Percentiles rank a stretch among this genome's conserved stretches.
phyloP scores from a whole-genome alignment of 2,329 filamentous ascomycete species.

The Aspergillus luchuensis region DNA sequence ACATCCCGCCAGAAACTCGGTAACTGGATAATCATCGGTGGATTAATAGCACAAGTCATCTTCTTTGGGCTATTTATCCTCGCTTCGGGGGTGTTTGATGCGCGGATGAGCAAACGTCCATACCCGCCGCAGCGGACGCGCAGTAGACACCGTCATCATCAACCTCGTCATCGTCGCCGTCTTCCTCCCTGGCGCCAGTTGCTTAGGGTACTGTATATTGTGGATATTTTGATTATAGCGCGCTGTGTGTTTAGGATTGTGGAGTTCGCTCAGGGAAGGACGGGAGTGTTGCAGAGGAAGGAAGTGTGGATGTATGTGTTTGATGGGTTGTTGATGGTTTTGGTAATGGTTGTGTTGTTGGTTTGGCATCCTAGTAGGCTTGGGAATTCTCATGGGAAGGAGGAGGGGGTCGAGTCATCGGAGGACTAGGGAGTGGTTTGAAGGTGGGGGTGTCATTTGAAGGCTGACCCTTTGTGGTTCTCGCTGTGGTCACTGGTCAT shows the following conservation, averaged over 20 bases:
- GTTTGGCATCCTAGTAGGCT: background rate
- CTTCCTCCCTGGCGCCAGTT: background rate
- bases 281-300: background rate
- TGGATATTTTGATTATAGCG: background rate
- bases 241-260: background rate
- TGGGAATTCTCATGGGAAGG: background rate
- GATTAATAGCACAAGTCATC: background rate
- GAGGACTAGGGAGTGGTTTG: background rate
- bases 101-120: background rate
- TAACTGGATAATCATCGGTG: background rate
- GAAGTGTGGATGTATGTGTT: slow-evolving; percentile 4
- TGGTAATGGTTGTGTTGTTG: background rate
- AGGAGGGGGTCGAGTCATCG: background rate
- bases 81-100: background rate
- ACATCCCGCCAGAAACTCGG: background rate
- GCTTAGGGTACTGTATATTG: background rate
- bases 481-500: no score
- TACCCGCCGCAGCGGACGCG: background rate
- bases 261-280: background rate
- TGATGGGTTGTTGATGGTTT: background rate
- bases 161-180: no score
- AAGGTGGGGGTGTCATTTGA: background rate
- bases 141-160: background rate
- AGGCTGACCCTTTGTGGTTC: no score
- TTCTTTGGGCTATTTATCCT: background rate